phyloP scores from a whole-genome alignment of 345 rosid species.

The Populus simonii region DNA sequence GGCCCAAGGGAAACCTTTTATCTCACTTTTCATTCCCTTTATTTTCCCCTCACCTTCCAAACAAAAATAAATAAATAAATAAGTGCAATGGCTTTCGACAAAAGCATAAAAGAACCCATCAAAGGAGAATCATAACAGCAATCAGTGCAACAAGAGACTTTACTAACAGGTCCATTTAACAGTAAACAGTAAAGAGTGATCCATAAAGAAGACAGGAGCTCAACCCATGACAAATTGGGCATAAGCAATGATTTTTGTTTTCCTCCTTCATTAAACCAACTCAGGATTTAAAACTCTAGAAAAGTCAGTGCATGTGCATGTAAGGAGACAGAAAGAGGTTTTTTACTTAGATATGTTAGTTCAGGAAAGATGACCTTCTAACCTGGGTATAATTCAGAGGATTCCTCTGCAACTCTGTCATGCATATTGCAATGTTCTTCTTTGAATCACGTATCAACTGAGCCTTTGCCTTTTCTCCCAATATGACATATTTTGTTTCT shows the following conservation, averaged over 20 bases:
- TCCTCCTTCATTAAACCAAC: not conserved
- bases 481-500: slow-evolving; percentile 66
- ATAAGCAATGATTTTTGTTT: not conserved
- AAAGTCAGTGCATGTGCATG: not conserved
- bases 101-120: not conserved
- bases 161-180: not conserved
- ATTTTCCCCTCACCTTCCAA: no score
- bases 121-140: not conserved
- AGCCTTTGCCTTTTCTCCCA: slow-evolving; percentile 93
- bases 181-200: not conserved
- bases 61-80: not conserved
- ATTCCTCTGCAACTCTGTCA: slow-evolving; percentile 79
- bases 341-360: not conserved
- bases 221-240: not conserved
- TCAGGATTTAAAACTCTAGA: not conserved
- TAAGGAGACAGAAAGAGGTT: not conserved
- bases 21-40: no score
- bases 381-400: slow-evolving; percentile 97
- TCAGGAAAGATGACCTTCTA: slow-evolving; percentile 9
- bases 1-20: no score
- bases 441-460: slow-evolving; percentile 83
- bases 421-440: slow-evolving; percentile 52
- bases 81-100: not conserved
- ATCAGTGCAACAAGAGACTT: not conserved
- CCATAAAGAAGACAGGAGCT: not conserved